Percentiles rank a stretch among this genome's conserved stretches.
Evolutionary conservation across 1,284 basidiomycete species (phyloP).

Genomic region (Leccinum pallidistipes): DNA sequence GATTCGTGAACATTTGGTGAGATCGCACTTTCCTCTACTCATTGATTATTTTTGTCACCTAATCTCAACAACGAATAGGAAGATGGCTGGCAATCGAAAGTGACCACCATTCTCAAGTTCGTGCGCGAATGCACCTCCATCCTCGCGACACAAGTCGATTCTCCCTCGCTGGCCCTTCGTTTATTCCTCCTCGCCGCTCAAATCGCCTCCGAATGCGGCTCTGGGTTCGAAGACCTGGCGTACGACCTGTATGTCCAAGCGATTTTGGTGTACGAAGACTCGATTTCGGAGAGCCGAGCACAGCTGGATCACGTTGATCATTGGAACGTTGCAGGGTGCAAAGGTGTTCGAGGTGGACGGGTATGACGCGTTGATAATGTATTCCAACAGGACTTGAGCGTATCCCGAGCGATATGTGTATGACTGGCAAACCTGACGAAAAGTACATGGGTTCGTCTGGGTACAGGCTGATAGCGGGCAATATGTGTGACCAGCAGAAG

Average conservation of each 20-base stretch:
- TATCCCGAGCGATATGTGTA: slow-evolving; percentile 80
- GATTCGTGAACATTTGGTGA: slow-evolving; percentile 63
- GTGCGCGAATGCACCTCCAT: too few species aligned
- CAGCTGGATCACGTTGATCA: too few species aligned
- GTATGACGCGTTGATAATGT: too few species aligned
- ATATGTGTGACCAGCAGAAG: slow-evolving; percentile 74
- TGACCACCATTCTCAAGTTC: slow-evolving; percentile 54
- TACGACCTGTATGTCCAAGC: too few species aligned
- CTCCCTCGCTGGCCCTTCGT: too few species aligned
- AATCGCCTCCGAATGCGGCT: too few species aligned
- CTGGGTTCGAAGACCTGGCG: slow-evolving; percentile 25
- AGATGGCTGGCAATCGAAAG: slow-evolving; percentile 51
- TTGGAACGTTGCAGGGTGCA: too few species aligned
- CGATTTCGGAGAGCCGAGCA: too few species aligned
- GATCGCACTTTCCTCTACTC: too few species aligned
- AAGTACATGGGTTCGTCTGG: slow-evolving; percentile 89
- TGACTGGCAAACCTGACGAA: slow-evolving; percentile 48
- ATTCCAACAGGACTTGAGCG: slow-evolving; percentile 83
- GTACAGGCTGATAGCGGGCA: slow-evolving; percentile 90
- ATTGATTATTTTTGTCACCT: not conserved
- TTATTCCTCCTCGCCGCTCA: slow-evolving; percentile 58
- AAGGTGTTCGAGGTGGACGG: too few species aligned
- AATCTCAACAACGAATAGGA: slow-evolving; percentile 48
- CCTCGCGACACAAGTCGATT: too few species aligned
- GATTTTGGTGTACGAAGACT: too few species aligned